Conservation (phyloP, 1,284 basidiomycete species). For the Cutaneotrichosporon cutaneum region DNA sequence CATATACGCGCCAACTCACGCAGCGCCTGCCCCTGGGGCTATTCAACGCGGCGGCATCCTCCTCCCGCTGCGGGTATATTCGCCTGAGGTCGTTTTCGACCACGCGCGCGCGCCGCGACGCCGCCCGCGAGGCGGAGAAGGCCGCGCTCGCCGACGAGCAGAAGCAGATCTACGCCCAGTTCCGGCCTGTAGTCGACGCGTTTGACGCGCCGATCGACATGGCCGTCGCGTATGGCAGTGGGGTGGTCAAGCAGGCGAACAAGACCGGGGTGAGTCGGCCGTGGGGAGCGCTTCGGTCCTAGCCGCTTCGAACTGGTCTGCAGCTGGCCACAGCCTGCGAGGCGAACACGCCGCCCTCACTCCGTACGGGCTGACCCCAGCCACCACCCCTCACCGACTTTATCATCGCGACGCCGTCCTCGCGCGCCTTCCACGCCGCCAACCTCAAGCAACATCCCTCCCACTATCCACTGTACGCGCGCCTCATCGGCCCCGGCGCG, state of each 20-base stretch:
- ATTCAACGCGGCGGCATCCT: no score
- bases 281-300: no score
- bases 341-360: neutral
- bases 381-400: slow-evolving; percentile 84
- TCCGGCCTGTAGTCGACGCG: slow-evolving; percentile 41
- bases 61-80: neutral
- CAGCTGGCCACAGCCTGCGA: no score
- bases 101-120: neutral
- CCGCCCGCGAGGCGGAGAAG: neutral
- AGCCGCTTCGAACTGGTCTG: neutral
- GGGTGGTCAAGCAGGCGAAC: slow-evolving; percentile 51
- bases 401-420: slow-evolving; percentile 88
- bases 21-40: slow-evolving; percentile 4
- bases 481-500: slow-evolving; percentile 70
- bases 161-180: slow-evolving; percentile 29
- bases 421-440: slow-evolving; percentile 88
- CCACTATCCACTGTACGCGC: slow-evolving; percentile 84
- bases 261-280: slow-evolving; percentile 33
- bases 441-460: slow-evolving; percentile 86
- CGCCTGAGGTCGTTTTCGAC: slow-evolving; percentile 5
- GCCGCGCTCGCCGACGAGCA: slow-evolving; percentile 4
- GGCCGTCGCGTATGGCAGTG: slow-evolving; percentile 52
- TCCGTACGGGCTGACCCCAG: slow-evolving; percentile 15
- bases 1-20: neutral
- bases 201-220: slow-evolving; percentile 45